These are phyloP conservation scores for Fusarium tanahbumbuense DNA, from an alignment of 2,329 filamentous ascomycete species.

Conservation along the genomic window DNA sequence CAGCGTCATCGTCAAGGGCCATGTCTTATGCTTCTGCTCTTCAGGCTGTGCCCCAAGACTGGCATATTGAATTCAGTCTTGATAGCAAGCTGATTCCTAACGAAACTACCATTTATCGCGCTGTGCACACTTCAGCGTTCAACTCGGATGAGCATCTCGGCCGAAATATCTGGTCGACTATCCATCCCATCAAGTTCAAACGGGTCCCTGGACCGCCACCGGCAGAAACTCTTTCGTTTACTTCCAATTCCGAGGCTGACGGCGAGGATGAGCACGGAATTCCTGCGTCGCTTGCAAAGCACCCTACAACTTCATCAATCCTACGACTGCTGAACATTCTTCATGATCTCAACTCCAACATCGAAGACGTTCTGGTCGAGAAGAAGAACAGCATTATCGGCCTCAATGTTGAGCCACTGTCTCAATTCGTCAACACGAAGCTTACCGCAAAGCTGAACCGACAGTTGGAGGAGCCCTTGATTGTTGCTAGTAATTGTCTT, in stretches of 20 bases:
- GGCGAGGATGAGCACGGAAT: constrained; percentile 70
- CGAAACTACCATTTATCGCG: constrained; percentile 95
- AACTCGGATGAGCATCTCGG: constrained; percentile 71
- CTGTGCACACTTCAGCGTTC: constrained; percentile 75
- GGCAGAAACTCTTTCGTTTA: constrained; percentile 74
- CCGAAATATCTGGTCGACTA: constrained; percentile 87
- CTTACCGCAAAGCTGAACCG: constrained; percentile 97
- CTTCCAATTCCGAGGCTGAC: constrained; percentile 58
- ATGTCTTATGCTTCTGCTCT: constrained; percentile 88
- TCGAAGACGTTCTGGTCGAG: constrained; percentile 88
- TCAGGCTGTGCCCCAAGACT: constrained; percentile 85
- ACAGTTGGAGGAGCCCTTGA: constrained; percentile 94
- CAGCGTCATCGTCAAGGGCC: constrained; percentile 70
- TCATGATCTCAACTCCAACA: constrained; percentile 91
- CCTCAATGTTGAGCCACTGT: constrained; percentile 82
- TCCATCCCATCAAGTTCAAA: constrained; percentile 92
- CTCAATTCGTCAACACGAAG: constrained; percentile 98
- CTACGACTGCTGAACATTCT: constrained; percentile 88
- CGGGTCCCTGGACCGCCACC: constrained; percentile 86
- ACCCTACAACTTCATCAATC: constrained; percentile 87
- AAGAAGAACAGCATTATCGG: constrained; percentile 74
- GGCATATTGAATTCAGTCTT: constrained; percentile 96
- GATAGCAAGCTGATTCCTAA: constrained; percentile 85
- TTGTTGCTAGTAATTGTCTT: constrained; percentile 95
- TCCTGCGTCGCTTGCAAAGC: constrained; percentile 83